A percentile compares a stretch with the other conserved stretches of the same genome.
Evolutionary conservation across 1,284 basidiomycete species (phyloP).

Genomic region (Cryptococcus hybrid): DNA sequence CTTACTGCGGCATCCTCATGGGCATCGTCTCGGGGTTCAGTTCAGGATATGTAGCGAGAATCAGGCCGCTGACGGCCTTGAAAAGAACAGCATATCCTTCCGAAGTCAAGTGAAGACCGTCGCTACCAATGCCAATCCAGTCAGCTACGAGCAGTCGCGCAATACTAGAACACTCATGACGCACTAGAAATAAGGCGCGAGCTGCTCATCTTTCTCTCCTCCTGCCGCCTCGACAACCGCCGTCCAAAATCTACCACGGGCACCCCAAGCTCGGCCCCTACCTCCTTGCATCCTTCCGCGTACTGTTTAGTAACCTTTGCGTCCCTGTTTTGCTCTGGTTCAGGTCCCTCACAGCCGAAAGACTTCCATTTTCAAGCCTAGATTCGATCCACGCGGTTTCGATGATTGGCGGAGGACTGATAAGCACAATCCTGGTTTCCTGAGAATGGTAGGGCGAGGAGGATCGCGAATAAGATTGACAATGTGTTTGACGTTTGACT

Average conservation of each 20-base stretch:
- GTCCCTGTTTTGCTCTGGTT: conserved; percentile 55
- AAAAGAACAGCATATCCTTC: conserved; percentile 72
- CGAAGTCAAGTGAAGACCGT: conserved; percentile 74
- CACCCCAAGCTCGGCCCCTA: conserved; percentile 59
- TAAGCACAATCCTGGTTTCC: conserved; percentile 70
- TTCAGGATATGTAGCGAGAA: conserved; percentile 62
- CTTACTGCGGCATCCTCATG: conserved; percentile 41
- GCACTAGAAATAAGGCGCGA: conserved; percentile 45
- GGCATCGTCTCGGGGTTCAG: conserved; percentile 53
- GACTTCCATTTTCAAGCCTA: conserved; percentile 49
- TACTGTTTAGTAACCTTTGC: conserved; percentile 65
- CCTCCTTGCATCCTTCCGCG: conserved; percentile 64
- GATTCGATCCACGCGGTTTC: conserved; percentile 54
- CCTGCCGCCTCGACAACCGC: conserved; percentile 65
- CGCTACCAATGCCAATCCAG: conserved; percentile 42
- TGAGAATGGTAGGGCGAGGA: conserved; percentile 67
- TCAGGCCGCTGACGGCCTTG: conserved; percentile 60
- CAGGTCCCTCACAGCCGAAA: conserved; percentile 30
- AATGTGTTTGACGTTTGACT: conserved; percentile 63
- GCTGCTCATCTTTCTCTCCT: conserved; percentile 54
- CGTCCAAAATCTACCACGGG: conserved; percentile 68
- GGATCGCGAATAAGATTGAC: conserved; percentile 61
- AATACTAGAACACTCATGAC: conserved; percentile 1
- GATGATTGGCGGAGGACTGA: conserved; percentile 81
- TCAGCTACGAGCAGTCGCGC: neutral